Evolutionary conservation across 2,329 filamentous ascomycete genomes (phyloP), one percentile per base, ranked within the genome.

Genomic region (Cytospora mali): DNA sequence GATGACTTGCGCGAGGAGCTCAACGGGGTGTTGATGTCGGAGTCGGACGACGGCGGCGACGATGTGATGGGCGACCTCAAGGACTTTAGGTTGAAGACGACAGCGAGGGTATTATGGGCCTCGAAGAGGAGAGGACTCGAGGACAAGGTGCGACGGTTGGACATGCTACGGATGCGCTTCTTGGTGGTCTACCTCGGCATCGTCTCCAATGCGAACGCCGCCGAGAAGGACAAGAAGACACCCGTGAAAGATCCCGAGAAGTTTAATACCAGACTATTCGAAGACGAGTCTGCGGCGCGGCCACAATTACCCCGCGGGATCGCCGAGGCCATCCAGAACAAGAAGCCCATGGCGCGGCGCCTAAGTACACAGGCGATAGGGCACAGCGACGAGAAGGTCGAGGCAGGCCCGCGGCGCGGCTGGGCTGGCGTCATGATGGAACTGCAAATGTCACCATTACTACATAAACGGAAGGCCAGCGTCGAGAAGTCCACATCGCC

Each of bases 341-440:
- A 77, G 62, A 79, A 76, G 58, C 80, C 82, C 33, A 80, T 82
- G 9, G 68, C 84, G 65, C 78, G 84, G 59, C 77, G 83, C 62
- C 69, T 87, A 54, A 82, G 82, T 6, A 84, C n/a, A n/a, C n/a
- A 82, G 1, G 75, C 81, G 9, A 80, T 84, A 65, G 81, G 83
- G 10, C 81, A 84, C 66, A 78, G 77, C 66, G 80, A 84, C 56
- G 80, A 84, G 58, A 77, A 77, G 51, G 74, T 79, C 35, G 76
- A 77, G 51, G 75, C 75, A 46, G 75, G 75, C 23, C 83, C 85
- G 57, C 80, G 81, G 59, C 75, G 76, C 65, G 84, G 85, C 28
- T 89, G 86, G 86, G 82, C 83, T 23, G 84, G 85, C 28, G 85
- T 89, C 6, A 83, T 89, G 25, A 77, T 84, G 59, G 86, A 89